Base-by-base conservation (phyloP, 2,329 filamentous ascomycete species). In the Talaromyces sp. region DNA sequence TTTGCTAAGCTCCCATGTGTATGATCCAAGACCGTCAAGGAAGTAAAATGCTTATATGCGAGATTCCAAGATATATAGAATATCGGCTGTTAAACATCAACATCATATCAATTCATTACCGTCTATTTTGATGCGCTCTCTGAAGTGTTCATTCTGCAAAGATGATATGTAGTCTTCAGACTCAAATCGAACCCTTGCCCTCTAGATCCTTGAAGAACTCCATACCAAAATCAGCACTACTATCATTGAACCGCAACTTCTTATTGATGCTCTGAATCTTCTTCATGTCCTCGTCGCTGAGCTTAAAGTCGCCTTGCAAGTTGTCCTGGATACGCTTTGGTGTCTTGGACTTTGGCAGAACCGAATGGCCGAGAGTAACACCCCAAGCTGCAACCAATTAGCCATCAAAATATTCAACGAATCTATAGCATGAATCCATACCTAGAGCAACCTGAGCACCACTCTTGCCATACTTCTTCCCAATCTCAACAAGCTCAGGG, bases 181-280 rank as follows among this genome's bases (percentile, higher is more conserved):
- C 19, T 49, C 25, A 63, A 34, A 63, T 17, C 5, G 61, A 63
- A 45, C 27, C 27, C 29, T 86, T 86, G 3, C 86, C 86, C 61
- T 89, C 87, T 64, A 89, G 70, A 73, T 87, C 86, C 1, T 72
- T 69, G 69, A 86, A 89, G 69, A 88, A 87, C 7, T 85, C 77
- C 74, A 83, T 86, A 2, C 85, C 82, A 76, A 89, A 89, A 25
- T 76, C 78, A 6, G 72, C 76, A 51, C 80, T 84, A 4, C 85
- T 82, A 72, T 89, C 86, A 64, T 88, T 89, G 72, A 89, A 88
- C 49, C 87, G 78, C 69, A 87, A 54, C 75, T 88, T 88, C 77
- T 84, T 86, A 72, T 89, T 86, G 22, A 89, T 78, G 0, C 67
- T 71, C 45, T 81, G 77, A 61, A 88, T 84, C 76, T 82, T 84